Conservation (phyloP, 2,329 filamentous ascomycete genomes). For the Xylaria multiplex region DNA sequence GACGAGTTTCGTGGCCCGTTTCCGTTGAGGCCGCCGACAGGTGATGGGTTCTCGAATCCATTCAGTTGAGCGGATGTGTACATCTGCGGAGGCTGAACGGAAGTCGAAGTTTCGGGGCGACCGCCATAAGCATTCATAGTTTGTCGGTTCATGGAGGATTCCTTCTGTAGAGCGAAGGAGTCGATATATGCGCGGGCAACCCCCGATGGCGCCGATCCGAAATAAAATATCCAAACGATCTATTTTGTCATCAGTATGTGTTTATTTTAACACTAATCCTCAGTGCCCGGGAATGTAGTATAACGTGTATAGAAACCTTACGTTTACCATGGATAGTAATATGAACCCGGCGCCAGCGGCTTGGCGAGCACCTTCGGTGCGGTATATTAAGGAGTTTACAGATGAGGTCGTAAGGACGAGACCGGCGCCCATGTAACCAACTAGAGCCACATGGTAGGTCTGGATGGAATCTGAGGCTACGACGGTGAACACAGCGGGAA, state of each 20-base stretch:
- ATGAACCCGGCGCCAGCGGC: constrained; percentile 94
- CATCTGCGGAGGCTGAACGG: constrained; percentile 87
- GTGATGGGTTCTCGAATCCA: constrained; percentile 95
- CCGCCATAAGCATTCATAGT: constrained; percentile 78
- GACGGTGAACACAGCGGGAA: constrained; percentile 81
- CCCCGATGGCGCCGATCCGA: constrained; percentile 89
- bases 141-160: constrained; percentile 73
- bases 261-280: background rate
- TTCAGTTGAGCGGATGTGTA: constrained; percentile 95
- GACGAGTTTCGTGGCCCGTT: constrained; percentile 60
- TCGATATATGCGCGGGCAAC: constrained; percentile 91
- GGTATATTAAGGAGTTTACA: constrained; percentile 88
- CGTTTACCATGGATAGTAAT: constrained; percentile 89
- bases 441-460: constrained; percentile 91
- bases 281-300: background rate
- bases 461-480: constrained; percentile 85
- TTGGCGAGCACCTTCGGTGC: constrained; percentile 75
- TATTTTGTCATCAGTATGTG: constrained; percentile 51
- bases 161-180: constrained; percentile 94
- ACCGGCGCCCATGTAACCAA: constrained; percentile 84
- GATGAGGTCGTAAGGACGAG: constrained; percentile 87
- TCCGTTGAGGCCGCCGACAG: constrained; percentile 75
- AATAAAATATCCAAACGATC: constrained; percentile 99
- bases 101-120: constrained; percentile 85
- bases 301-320: constrained; percentile 59